Conservation (phyloP, 2,329 filamentous ascomycete genomes). For the Dothiorella sarmentorum region DNA sequence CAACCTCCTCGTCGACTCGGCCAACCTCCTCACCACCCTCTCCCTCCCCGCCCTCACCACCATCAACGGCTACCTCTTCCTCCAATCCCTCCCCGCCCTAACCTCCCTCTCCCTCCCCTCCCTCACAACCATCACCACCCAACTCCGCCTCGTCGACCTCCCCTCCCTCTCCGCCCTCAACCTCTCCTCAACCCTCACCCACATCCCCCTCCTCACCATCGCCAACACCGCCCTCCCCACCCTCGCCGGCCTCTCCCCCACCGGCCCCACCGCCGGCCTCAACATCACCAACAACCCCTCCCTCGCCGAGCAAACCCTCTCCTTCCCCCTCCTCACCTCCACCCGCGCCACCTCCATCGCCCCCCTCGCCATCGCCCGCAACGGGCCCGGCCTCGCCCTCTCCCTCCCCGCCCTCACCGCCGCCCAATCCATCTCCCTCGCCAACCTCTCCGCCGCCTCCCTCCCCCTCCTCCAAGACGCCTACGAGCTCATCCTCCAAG, state of each 20-base stretch:
- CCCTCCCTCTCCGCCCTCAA: background rate
- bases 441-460: no score
- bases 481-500: no score
- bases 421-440: no score
- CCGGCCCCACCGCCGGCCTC: background rate
- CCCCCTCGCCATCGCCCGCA: no score
- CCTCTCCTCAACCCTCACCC: background rate
- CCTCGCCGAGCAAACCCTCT: no score
- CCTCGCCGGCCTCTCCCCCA: background rate
- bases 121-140: background rate
- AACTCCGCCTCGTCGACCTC: background rate
- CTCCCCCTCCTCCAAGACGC: no score
- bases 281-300: background rate
- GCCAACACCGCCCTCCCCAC: background rate
- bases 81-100: background rate
- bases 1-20: background rate
- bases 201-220: background rate
- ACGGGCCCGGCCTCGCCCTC: no score
- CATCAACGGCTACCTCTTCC: background rate
- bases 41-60: background rate
- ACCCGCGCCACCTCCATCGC: no score
- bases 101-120: background rate
- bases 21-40: background rate
- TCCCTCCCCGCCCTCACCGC: no score
- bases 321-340: no score